A percentile compares a stretch with the other conserved stretches of the same genome.
phyloP scores from a whole-genome alignment of 1,284 basidiomycete species.

The Puccinia brachypodii region DNA sequence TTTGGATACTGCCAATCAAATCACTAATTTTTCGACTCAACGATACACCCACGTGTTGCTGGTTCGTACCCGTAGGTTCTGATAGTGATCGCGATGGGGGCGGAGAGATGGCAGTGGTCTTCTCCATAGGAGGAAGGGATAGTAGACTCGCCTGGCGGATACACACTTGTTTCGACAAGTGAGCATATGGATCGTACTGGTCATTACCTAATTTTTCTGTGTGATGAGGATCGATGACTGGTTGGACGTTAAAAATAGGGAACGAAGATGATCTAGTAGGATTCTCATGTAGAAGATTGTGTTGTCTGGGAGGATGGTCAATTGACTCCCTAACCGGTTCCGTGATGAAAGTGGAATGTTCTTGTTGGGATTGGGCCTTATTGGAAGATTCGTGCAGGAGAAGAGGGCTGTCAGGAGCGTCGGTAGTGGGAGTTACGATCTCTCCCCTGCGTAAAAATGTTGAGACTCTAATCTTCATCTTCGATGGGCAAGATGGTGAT shows the following conservation, averaged over 20 bases:
- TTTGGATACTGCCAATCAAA: background rate
- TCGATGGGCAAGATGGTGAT: background rate
- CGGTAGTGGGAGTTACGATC: conserved; percentile 5
- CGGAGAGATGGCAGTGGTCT: background rate
- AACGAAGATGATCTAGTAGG: background rate
- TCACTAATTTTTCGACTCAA: conserved; percentile 6
- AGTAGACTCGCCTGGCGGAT: background rate
- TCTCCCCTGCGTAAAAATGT: conserved; percentile 9
- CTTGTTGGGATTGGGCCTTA: background rate
- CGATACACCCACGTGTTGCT: background rate
- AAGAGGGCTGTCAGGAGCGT: background rate
- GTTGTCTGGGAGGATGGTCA: background rate
- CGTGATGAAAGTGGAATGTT: background rate
- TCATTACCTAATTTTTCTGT: background rate
- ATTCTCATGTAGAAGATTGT: background rate
- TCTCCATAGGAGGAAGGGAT: no score
- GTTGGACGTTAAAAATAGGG: background rate
- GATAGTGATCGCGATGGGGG: background rate
- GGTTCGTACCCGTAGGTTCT: background rate
- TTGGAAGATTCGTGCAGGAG: background rate
- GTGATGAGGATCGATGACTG: background rate
- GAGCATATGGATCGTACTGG: background rate
- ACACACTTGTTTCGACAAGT: background rate
- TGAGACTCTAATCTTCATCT: conserved; percentile 21
- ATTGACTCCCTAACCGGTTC: background rate